A percentile compares a stretch with the other conserved stretches of the same genome.
These are phyloP conservation scores for Trichoderma cornu-damae DNA, from an alignment of 2,329 filamentous ascomycete genomes.

Conservation along the genomic window DNA sequence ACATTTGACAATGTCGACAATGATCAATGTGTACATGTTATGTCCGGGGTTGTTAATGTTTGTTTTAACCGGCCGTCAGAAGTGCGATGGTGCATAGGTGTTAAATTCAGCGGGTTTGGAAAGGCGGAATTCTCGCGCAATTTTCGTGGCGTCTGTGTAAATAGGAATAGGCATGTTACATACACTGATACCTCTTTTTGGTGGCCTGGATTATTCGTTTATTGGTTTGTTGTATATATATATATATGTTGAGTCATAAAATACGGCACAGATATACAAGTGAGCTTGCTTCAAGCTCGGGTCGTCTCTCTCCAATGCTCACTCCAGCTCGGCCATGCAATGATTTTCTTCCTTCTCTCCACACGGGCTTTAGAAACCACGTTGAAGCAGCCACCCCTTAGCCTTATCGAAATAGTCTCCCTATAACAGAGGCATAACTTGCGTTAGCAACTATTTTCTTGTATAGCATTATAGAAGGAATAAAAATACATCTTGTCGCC, in stretches of 20 bases:
- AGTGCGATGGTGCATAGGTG: conserved; percentile 22
- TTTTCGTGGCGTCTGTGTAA: conserved; percentile 23
- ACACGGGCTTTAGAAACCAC: conserved; percentile 31
- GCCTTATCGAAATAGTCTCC: conserved; percentile 32
- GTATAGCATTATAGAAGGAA: neutral
- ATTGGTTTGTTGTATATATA: conserved; percentile 19
- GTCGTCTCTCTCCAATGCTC: neutral
- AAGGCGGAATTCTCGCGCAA: conserved; percentile 18
- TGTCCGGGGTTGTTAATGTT: conserved; percentile 17
- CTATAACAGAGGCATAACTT: conserved; percentile 22
- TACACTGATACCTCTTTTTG: conserved; percentile 26
- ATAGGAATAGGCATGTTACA: conserved; percentile 24
- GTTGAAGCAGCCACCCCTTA: conserved; percentile 32
- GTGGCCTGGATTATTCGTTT: conserved; percentile 17
- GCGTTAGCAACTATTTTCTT: neutral
- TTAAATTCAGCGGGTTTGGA: conserved; percentile 20
- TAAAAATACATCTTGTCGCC: conserved; percentile 17
- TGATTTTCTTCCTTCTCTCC: neutral
- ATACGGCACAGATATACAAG: conserved; percentile 17
- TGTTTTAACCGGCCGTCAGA: conserved; percentile 18
- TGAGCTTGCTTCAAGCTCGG: conserved; percentile 1
- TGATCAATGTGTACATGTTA: conserved; percentile 20
- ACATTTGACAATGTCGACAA: conserved; percentile 14
- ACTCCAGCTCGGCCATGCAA: neutral
- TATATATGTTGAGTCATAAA: conserved; percentile 18